Evolutionary conservation across 139 green algal species (phyloP).

Genomic region (Chlorella sp.): DNA sequence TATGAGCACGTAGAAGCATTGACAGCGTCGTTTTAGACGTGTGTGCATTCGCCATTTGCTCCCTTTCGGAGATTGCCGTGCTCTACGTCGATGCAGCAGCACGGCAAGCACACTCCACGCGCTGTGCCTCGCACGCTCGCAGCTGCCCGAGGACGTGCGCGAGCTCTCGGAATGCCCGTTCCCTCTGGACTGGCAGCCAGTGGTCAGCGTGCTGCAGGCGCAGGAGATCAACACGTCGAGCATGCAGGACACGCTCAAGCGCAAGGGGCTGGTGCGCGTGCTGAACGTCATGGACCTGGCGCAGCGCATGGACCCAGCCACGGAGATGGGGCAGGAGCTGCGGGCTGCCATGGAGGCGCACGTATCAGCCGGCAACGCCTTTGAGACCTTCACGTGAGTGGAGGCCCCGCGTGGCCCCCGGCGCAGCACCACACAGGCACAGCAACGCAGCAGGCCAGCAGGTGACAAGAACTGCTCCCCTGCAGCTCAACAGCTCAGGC

Average conservation of each 20-base stretch:
- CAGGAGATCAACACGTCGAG: slow-evolving; percentile 8
- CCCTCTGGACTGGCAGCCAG: slow-evolving; percentile 26
- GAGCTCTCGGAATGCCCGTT: slow-evolving; percentile 34
- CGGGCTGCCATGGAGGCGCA: slow-evolving; percentile 24
- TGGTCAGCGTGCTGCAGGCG: slow-evolving; percentile 25
- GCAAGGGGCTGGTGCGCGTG: slow-evolving; percentile 24
- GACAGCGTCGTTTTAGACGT: background rate
- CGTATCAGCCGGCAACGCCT: slow-evolving; percentile 2
- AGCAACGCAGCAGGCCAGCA: no score
- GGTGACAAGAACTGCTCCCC: no score
- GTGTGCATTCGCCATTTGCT: background rate
- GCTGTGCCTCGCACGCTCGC: slow-evolving; percentile 3
- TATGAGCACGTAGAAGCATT: no score
- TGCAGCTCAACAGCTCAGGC: no score
- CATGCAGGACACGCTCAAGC: slow-evolving; percentile 26
- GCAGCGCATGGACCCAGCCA: slow-evolving; percentile 18
- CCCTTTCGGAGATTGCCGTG: no score
- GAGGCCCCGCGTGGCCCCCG: no score
- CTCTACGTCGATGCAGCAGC: no score
- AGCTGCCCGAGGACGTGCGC: slow-evolving; percentile 29
- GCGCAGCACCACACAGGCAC: no score
- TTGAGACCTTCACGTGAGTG: slow-evolving; percentile 29
- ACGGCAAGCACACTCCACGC: background rate
- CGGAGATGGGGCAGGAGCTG: slow-evolving; percentile 18
- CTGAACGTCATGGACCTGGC: slow-evolving; percentile 22